These are phyloP conservation scores for Dimargaris xerosporica DNA, from an alignment of 192 early-diverging fungal species.

Conservation along the genomic window DNA sequence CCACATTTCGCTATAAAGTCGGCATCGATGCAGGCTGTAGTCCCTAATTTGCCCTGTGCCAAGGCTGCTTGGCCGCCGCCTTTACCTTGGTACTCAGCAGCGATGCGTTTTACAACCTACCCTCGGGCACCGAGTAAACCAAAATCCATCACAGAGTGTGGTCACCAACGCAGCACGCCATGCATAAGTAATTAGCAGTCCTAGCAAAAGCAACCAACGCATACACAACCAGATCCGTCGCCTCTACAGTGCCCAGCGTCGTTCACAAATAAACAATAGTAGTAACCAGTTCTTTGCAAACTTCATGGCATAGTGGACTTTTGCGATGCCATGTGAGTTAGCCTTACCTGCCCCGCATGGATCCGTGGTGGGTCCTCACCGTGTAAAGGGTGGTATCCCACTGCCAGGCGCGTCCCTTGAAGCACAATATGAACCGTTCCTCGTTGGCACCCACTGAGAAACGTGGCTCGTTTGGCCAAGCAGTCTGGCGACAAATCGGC, in stretches of 20 bases:
- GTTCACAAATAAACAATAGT: neutral
- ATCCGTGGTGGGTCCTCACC: neutral
- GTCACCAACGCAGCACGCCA: neutral
- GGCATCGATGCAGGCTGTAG: neutral
- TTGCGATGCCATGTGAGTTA: neutral
- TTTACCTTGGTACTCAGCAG: neutral
- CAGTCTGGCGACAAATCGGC: neutral
- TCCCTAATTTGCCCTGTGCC: slow-evolving; percentile 4
- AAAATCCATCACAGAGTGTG: neutral
- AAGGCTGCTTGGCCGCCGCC: neutral
- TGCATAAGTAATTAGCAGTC: neutral
- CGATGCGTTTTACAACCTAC: neutral
- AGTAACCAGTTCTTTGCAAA: neutral
- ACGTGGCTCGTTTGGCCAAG: neutral
- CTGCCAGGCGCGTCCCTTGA: neutral
- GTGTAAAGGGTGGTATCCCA: neutral
- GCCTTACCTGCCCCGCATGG: neutral
- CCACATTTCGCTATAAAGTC: neutral
- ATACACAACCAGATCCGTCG: neutral
- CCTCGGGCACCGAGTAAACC: neutral
- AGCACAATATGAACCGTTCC: neutral
- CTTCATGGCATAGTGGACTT: neutral
- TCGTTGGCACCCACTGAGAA: neutral
- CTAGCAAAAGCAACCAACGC: no score
- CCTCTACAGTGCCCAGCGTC: neutral